A percentile compares a stretch with the other conserved stretches of the same genome.
These are phyloP conservation scores for Hypoxylon sp. DNA, from an alignment of 2,329 filamentous ascomycete genomes.

Conservation along the genomic window DNA sequence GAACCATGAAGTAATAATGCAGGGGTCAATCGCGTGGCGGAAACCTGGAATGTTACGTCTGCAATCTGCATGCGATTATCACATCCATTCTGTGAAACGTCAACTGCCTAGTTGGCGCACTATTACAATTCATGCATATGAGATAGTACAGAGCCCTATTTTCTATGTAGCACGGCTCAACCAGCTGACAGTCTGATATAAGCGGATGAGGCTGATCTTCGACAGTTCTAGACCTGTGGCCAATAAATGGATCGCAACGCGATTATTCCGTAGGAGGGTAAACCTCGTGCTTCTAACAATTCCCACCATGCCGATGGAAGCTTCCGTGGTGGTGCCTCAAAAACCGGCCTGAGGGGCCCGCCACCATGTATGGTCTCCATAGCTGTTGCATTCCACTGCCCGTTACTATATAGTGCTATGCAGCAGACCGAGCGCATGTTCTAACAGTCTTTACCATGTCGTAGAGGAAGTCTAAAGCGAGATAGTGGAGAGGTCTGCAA, in stretches of 20 bases:
- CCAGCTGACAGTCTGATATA: background rate
- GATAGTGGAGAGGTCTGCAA: constrained; percentile 22
- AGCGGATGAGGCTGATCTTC: constrained; percentile 9
- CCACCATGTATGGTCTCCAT: constrained; percentile 10
- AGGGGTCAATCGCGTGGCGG: constrained; percentile 18
- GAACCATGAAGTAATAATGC: constrained; percentile 6
- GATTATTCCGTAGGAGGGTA: background rate
- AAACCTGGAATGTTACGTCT: constrained; percentile 9
- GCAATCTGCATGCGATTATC: constrained; percentile 6
- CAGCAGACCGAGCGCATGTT: constrained; percentile 9
- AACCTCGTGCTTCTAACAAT: background rate
- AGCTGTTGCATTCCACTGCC: background rate
- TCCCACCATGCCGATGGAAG: background rate
- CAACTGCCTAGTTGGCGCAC: background rate
- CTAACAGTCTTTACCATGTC: constrained; percentile 1
- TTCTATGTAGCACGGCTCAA: background rate
- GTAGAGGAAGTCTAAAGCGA: constrained; percentile 14
- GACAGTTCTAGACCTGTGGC: constrained; percentile 1
- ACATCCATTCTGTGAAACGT: constrained; percentile 4
- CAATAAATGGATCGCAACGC: background rate
- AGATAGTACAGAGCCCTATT: background rate
- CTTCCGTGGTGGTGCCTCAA: constrained; percentile 1
- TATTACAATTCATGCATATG: constrained; percentile 3
- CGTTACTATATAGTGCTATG: constrained; percentile 9
- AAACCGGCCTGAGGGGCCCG: constrained; percentile 9